Conservation (phyloP, 2,329 filamentous ascomycete genomes). For the Ophiostoma sp. region DNA sequence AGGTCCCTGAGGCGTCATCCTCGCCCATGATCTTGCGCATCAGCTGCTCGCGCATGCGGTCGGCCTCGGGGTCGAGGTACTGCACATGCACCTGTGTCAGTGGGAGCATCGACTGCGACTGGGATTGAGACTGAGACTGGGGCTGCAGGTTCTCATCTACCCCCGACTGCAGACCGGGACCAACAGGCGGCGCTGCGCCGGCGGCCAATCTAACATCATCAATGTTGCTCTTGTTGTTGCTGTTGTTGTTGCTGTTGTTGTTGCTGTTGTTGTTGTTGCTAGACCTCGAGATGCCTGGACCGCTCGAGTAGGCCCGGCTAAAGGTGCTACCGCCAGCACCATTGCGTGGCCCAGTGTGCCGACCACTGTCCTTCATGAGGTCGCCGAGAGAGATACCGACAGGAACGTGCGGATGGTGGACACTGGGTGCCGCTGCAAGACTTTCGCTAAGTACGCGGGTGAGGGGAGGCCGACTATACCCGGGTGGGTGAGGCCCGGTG, state of each 20-base stretch:
- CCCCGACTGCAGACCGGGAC: not conserved
- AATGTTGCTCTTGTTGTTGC: not conserved
- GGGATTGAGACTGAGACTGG: constrained; percentile 16
- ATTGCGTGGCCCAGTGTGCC: constrained; percentile 2
- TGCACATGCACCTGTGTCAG: constrained; percentile 50
- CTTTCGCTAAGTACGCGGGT: constrained; percentile 24
- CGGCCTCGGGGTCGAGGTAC: constrained; percentile 49
- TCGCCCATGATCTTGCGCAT: constrained; percentile 42
- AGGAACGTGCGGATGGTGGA: constrained; percentile 17
- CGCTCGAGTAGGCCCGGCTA: not conserved
- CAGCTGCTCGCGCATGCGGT: constrained; percentile 40
- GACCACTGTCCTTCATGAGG: constrained; percentile 23
- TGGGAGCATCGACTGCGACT: constrained; percentile 28
- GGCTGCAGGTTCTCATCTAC: constrained; percentile 34
- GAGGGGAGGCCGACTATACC: constrained; percentile 14
- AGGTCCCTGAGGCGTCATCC: not conserved
- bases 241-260: not conserved
- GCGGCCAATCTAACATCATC: not conserved
- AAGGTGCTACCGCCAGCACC: constrained; percentile 20
- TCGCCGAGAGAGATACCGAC: constrained; percentile 25
- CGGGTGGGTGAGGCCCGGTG: not conserved
- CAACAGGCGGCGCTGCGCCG: not conserved
- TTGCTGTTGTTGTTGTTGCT: not conserved
- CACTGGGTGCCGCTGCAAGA: constrained; percentile 26
- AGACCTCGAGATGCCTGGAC: not conserved